phyloP scores from a whole-genome alignment of 441 rosid genomes.

The Rhodomyrtus psidioides region DNA sequence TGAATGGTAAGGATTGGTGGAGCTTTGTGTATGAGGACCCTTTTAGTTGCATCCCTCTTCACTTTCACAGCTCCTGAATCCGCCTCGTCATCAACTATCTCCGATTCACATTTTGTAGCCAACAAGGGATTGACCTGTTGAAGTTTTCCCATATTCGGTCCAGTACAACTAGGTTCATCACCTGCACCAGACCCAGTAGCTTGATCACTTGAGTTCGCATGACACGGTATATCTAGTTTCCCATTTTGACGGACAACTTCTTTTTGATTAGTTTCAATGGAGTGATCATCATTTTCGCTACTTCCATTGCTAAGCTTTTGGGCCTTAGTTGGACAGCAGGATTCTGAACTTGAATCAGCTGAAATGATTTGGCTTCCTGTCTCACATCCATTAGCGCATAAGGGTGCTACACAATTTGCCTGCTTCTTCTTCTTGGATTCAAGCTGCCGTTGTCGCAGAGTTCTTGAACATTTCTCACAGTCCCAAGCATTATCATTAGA shows the following conservation, averaged over 20 bases:
- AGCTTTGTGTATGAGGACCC: slow-evolving; percentile 61
- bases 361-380: slow-evolving; percentile 6
- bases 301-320: slow-evolving; percentile 15
- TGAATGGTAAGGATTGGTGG: slow-evolving; percentile 84
- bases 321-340: slow-evolving; percentile 11
- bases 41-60: slow-evolving; percentile 87
- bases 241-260: slow-evolving; percentile 16
- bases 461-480: slow-evolving; percentile 76
- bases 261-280: slow-evolving; percentile 4
- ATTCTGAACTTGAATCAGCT: slow-evolving; percentile 7
- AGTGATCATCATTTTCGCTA: background rate
- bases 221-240: slow-evolving; percentile 5
- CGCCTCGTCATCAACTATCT: slow-evolving; percentile 32
- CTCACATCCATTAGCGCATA: slow-evolving; percentile 21
- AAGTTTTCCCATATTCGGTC: slow-evolving; percentile 12
- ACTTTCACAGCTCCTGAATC: slow-evolving; percentile 37
- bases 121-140: slow-evolving; percentile 17
- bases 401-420: slow-evolving; percentile 8
- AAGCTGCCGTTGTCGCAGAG: slow-evolving; percentile 26
- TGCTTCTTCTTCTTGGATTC: slow-evolving; percentile 22
- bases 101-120: slow-evolving; percentile 28
- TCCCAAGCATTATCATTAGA: slow-evolving; percentile 91
- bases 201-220: slow-evolving; percentile 27
- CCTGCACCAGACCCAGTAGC: slow-evolving; percentile 17
- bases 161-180: slow-evolving; percentile 20